phyloP scores from a whole-genome alignment of 192 early-diverging fungal genomes.

The Endogone sp. region DNA sequence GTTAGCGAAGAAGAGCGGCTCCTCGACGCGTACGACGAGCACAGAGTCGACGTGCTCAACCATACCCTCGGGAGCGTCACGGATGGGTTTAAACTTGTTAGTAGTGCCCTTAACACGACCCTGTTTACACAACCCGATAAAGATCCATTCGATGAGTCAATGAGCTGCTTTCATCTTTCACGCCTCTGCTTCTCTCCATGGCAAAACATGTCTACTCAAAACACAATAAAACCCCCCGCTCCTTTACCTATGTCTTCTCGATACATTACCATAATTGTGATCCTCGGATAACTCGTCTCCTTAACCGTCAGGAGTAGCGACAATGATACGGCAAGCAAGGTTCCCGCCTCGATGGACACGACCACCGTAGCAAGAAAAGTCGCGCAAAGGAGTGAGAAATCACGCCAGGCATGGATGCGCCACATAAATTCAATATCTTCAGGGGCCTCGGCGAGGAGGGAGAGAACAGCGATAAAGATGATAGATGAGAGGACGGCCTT shows the following conservation, averaged over 20 bases:
- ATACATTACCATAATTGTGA: constrained; percentile 66
- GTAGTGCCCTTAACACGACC: constrained; percentile 49
- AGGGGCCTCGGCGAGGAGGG: constrained; percentile 70
- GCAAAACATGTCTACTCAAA: no score
- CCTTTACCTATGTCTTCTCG: background rate
- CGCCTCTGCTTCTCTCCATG: no score
- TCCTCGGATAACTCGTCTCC: constrained; percentile 81
- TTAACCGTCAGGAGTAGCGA: constrained; percentile 91
- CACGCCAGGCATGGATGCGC: constrained; percentile 75
- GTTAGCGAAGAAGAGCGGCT: constrained; percentile 97
- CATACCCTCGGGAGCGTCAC: constrained; percentile 44
- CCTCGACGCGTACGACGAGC: constrained; percentile 87
- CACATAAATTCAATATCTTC: constrained; percentile 79
- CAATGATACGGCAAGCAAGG: constrained; percentile 82
- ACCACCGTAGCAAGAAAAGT: constrained; percentile 91
- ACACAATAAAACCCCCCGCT: no score
- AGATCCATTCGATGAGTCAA: background rate
- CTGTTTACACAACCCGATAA: constrained; percentile 11
- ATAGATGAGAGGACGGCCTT: constrained; percentile 56
- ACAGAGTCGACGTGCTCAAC: constrained; percentile 81
- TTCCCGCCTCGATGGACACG: constrained; percentile 90
- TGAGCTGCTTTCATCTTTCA: background rate
- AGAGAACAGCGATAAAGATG: constrained; percentile 78
- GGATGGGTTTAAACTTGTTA: constrained; percentile 73
- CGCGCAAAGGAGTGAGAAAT: constrained; percentile 76